Percentiles rank a stretch among this genome's conserved stretches.
These are phyloP conservation scores for Arthrobotrys conoides DNA, from an alignment of 2,329 filamentous ascomycete genomes.

Conservation along the genomic window DNA sequence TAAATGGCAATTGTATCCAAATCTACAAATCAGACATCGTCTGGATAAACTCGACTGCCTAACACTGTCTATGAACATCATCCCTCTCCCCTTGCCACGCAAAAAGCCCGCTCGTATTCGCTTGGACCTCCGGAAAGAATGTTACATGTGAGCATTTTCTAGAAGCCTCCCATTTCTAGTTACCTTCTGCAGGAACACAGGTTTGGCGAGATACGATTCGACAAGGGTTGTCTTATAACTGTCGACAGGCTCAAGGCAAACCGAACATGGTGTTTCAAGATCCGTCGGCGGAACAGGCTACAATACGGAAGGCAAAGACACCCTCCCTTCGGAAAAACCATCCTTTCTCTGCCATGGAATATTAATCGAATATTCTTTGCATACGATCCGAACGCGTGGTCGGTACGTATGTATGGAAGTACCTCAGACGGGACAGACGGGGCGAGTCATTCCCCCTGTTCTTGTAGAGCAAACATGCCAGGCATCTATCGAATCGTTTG, in stretches of 20 bases:
- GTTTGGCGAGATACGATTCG: constrained; percentile 45
- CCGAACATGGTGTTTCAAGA: constrained; percentile 31
- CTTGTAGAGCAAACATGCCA: constrained; percentile 5
- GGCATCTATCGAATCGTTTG: constrained; percentile 1
- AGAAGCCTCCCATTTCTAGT: constrained; percentile 47
- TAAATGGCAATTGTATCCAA: constrained; percentile 48
- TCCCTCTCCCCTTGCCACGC: constrained; percentile 17
- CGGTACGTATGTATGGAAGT: too few relatives aligned
- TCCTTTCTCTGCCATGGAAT: constrained; percentile 10
- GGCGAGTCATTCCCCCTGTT: constrained; percentile 39
- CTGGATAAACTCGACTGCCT: constrained; percentile 55
- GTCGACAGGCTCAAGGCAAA: constrained; percentile 30
- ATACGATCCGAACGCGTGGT: constrained; percentile 18
- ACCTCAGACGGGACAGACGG: constrained; percentile 33
- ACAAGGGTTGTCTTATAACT: constrained; percentile 23
- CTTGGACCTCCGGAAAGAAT: constrained; percentile 25
- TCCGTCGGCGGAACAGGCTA: constrained; percentile 40
- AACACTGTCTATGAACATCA: constrained; percentile 23
- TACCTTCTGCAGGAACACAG: constrained; percentile 55
- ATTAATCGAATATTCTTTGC: constrained; percentile 7
- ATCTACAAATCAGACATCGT: constrained; percentile 26
- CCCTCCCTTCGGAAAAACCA: constrained; percentile 44
- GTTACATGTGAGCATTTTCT: constrained; percentile 51
- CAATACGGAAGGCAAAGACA: constrained; percentile 44
- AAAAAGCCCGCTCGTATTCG: constrained; percentile 49